Evolutionary conservation across 495 filamentous ascomycete species (phyloP).

Genomic region (Jackrogersella minutella): DNA sequence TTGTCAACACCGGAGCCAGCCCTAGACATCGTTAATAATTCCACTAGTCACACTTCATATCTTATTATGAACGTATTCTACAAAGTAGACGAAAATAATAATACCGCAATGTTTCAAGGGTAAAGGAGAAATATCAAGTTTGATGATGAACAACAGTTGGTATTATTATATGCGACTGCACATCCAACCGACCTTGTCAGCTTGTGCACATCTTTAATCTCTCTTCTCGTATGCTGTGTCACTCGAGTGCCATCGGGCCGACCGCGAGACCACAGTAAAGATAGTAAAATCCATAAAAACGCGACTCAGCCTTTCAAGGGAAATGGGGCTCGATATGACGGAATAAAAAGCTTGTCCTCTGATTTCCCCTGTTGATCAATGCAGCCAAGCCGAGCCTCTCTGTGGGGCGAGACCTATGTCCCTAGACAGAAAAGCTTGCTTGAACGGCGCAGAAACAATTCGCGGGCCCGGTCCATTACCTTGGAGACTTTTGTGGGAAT

Average conservation of each 20-base stretch:
- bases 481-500: not conserved
- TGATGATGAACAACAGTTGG: not conserved
- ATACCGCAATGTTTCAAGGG: not conserved
- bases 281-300: conserved; percentile 20
- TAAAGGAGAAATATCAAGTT: not conserved
- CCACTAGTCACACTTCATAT: no score
- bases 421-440: conserved; percentile 30
- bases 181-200: not conserved
- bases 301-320: not conserved
- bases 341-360: conserved; percentile 33
- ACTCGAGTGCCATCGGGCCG: conserved; percentile 4
- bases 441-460: conserved; percentile 9
- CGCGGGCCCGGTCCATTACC: conserved; percentile 6
- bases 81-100: conserved; percentile 4
- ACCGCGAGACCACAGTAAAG: not conserved
- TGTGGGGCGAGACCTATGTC: not conserved
- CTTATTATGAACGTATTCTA: no score
- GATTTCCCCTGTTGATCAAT: conserved; percentile 26
- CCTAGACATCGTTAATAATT: no score
- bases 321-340: conserved; percentile 15
- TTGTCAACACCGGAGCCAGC: no score
- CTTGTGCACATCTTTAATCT: conserved; percentile 19
- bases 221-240: conserved; percentile 19
- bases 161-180: conserved; percentile 4
- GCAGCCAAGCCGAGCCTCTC: conserved; percentile 21